Base-by-base conservation (phyloP, 208 protist species). In the Endotrypanum monterogeii region DNA sequence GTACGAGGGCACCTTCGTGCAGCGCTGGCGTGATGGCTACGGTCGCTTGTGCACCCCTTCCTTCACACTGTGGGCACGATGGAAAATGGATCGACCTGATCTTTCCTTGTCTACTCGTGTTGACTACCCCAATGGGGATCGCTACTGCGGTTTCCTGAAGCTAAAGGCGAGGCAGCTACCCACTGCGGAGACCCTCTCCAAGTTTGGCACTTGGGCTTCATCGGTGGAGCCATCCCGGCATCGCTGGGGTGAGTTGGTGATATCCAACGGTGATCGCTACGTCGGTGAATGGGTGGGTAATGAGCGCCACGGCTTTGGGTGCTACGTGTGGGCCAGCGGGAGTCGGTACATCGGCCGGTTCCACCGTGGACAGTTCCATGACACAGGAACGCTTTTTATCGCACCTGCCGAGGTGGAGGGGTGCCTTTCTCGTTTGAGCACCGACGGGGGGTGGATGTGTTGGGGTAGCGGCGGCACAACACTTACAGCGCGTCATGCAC, bases 281-380 rank as follows among this genome's bases (percentile, higher is more conserved):
- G 89, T 92, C 72, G 93, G 93, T 9, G 88, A 96, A 76, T 97
- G 93, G 93, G 73, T 71, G 35, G 71, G 87, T 37, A 76, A 94
- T 73, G 57, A 84, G 55, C 84, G 83, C 46, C 78, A 85, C 30
- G 93, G 93, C 30, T 93, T 95, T 58, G 93, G 93, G 25, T 95
- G 89, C 77, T 82, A 90, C 61, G 46, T 92, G 61, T 90, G 85
- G 41, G 25, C 75, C 14, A 65, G 35, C 25, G 88, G 89, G 30
- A 88, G 90, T 56, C 85, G 89, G 51, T 97, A 96, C 80, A 74
- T 90, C 35, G 93, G 93, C 7, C 70, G 80, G 23, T 92, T 94
- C 62, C 58, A 73, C 57, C 63, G 52, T 37, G 84, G 83, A 30
- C 79, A 86, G 63, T 94, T 90, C 68, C 82, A 91, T 83, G 86